Evolutionary conservation across 164 flowering plant genomes (phyloP).

Genomic region (Liquidambar formosana): DNA sequence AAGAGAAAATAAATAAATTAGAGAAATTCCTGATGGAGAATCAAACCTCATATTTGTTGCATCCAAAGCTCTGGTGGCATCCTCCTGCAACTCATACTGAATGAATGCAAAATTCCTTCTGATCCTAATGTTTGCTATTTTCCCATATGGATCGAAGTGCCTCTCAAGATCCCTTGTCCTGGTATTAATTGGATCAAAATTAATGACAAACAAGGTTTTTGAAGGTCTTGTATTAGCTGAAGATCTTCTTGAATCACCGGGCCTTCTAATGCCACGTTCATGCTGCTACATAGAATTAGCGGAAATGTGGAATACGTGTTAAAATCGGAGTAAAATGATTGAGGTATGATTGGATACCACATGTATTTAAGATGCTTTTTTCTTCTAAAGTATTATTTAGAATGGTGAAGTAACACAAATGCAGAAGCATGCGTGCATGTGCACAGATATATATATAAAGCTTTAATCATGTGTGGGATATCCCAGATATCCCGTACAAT

Average conservation of each 20-base stretch:
- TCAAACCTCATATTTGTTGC: conserved; percentile 58
- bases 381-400: no score
- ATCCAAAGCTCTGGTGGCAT: conserved; percentile 82
- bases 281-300: no score
- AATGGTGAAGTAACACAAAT: no score
- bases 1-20: no score
- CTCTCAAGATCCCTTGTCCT: conserved; percentile 85
- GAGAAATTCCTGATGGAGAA: not conserved
- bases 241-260: conserved; percentile 64
- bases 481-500: no score
- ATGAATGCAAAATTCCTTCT: conserved; percentile 94
- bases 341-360: no score
- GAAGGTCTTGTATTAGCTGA: conserved; percentile 66
- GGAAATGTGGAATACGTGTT: no score
- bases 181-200: conserved; percentile 80
- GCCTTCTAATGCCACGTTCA: conserved; percentile 76
- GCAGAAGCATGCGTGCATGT: no score
- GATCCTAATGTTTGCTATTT: conserved; percentile 78
- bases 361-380: no score
- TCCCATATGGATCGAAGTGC: conserved; percentile 96
- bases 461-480: no score
- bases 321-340: no score
- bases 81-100: conserved; percentile 87
- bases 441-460: no score
- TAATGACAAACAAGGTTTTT: conserved; percentile 92